phyloP scores from a whole-genome alignment of 2,329 filamentous ascomycete species.

The Fusarium luffae region DNA sequence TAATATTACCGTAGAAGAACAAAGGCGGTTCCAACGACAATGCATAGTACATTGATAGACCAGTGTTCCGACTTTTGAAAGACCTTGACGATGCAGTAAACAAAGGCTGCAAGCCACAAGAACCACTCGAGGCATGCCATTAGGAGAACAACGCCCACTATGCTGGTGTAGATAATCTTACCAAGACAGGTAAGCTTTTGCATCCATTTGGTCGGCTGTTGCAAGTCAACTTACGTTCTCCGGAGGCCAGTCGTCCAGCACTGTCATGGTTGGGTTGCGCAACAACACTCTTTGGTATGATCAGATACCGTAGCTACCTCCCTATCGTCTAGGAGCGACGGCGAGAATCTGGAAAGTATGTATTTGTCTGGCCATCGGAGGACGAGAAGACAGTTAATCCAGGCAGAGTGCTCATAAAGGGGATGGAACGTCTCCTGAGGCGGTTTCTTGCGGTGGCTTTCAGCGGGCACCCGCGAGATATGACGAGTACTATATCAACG shows the following conservation, averaged over 20 bases:
- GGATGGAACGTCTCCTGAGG: not conserved
- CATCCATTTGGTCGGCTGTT: not conserved
- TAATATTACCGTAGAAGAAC: constrained; percentile 74
- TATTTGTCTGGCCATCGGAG: not conserved
- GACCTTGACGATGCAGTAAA: constrained; percentile 91
- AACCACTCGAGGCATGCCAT: constrained; percentile 93
- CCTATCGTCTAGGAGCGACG: not conserved
- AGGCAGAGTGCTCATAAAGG: not conserved
- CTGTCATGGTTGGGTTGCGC: constrained; percentile 53
- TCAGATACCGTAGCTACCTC: not conserved
- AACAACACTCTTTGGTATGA: not conserved
- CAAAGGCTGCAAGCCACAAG: constrained; percentile 91
- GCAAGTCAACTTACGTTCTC: constrained; percentile 51
- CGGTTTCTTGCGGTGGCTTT: constrained; percentile 4
- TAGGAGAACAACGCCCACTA: constrained; percentile 84
- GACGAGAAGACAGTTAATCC: not conserved
- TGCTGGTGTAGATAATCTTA: constrained; percentile 85
- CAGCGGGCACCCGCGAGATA: constrained; percentile 21
- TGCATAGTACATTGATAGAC: constrained; percentile 81
- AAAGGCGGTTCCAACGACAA: constrained; percentile 80
- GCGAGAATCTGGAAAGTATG: not conserved
- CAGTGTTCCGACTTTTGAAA: constrained; percentile 90
- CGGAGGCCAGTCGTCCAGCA: constrained; percentile 62
- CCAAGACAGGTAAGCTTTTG: not conserved
- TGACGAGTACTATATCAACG: constrained; percentile 5